phyloP scores from a whole-genome alignment of 1,284 basidiomycete genomes.

The Boletus sp. region DNA sequence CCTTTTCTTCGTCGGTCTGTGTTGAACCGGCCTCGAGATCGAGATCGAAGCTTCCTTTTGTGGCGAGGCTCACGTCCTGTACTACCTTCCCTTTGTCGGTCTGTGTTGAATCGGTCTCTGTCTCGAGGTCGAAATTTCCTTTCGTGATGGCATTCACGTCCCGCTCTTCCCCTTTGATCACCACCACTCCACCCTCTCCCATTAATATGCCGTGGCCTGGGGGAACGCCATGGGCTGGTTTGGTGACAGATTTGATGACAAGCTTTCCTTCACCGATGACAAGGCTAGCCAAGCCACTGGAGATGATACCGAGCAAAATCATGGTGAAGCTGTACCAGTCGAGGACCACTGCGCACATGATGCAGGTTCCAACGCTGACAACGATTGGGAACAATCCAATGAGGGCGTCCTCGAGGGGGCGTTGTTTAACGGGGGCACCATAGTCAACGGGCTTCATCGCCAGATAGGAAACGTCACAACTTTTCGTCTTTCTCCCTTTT shows the following conservation, averaged over 20 bases:
- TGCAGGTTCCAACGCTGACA: conserved; percentile 21
- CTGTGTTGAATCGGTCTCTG: not conserved
- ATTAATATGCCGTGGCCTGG: conserved; percentile 24
- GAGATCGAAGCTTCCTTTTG: conserved; percentile 27
- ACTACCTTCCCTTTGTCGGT: conserved; percentile 25
- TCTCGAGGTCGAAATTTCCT: conserved; percentile 23
- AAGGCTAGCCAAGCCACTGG: conserved; percentile 25
- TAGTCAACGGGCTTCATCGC: conserved; percentile 13
- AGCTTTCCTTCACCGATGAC: conserved; percentile 22
- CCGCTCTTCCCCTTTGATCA: conserved; percentile 28
- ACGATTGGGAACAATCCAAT: conserved; percentile 25
- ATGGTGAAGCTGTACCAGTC: conserved; percentile 31
- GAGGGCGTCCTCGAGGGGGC: conserved; percentile 11
- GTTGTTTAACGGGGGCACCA: not conserved
- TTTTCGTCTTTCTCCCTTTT: conserved; percentile 13
- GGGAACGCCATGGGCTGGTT: conserved; percentile 13
- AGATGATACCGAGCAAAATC: conserved; percentile 33
- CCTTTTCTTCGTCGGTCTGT: not conserved
- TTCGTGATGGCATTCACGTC: conserved; percentile 33
- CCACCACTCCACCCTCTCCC: conserved; percentile 12
- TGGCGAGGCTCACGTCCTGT: conserved; percentile 29
- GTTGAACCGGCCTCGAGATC: not conserved
- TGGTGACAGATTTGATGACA: conserved; percentile 5
- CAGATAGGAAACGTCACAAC: conserved; percentile 19
- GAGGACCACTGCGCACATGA: conserved; percentile 16